Base-by-base conservation (phyloP, 1,139 yeast species). In the Diutina neorugosa region DNA sequence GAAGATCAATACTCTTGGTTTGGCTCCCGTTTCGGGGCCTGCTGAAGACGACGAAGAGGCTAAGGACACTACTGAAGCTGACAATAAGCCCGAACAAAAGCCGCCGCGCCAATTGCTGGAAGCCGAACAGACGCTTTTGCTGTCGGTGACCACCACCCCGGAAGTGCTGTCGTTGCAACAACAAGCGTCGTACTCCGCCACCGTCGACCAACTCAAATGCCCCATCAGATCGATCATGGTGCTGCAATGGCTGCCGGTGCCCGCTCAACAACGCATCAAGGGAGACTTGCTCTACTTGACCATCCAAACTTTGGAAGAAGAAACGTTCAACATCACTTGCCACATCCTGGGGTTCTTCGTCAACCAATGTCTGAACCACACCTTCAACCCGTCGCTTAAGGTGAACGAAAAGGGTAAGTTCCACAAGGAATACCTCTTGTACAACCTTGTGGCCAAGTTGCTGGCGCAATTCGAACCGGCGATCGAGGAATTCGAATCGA, bases 181-280 rank as follows among this genome's bases (percentile, higher is more conserved):
- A 7, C 20, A 34, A 4, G 50, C 50, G 9, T 14, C 16, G 8
- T 46, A 27, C 40, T n/a, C 50, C 40, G 16, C 16, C n/a, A 27
- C 40, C 23, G 27, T 46, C 23, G 20, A 25, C 18, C 21, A 61
- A 42, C 61, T 70, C 55, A 67, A 63, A 55, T 59, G 65, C 23
- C 78, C 79, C 31, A 72, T 90, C 56, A 77, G 74, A 58, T 74
- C 84, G 0, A 69, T 86, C 53, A 70, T 76, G 53, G 65, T 89
- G 52, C 86, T 96, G n/a, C 81, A 81, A 55, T 91, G 96, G 94
- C 84, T 88, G 58, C 94, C 96, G 12, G 89, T 85, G 19, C 90
- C 96, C n/a, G 73, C 82, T 6, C 71, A 76, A 51, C 83, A 78
- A 63, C 70, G 71, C 55, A 58, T 76, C 34, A 79, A 77, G 63